Percentiles rank a stretch among this genome's conserved stretches.
Evolutionary conservation across 371 early-diverging fungal species (phyloP).

Genomic region (Rhizopus arrhizus): DNA sequence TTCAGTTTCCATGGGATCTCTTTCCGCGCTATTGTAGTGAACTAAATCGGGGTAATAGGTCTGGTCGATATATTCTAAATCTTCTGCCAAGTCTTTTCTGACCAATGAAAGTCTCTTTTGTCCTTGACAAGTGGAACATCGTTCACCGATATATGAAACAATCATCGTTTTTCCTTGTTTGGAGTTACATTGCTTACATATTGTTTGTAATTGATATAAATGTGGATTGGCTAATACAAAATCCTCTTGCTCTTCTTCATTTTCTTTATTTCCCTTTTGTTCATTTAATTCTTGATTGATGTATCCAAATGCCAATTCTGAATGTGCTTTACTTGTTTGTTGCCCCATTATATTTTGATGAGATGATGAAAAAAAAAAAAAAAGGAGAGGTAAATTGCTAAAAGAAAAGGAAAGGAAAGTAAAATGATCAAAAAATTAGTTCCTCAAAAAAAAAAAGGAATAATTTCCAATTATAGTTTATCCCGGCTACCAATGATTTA

Average conservation of each 20-base stretch:
- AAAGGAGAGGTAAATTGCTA: not conserved
- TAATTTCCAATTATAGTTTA: not conserved
- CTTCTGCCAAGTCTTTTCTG: constrained; percentile 27
- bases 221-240: constrained; percentile 31
- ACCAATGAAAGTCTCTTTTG: constrained; percentile 32
- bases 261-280: not conserved
- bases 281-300: constrained; percentile 14
- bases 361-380: not conserved
- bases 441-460: not conserved
- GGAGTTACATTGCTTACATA: constrained; percentile 20
- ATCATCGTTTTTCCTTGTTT: constrained; percentile 1
- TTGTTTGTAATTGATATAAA: constrained; percentile 25
- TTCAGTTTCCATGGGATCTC: constrained; percentile 26
- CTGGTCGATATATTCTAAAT: constrained; percentile 36
- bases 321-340: constrained; percentile 29
- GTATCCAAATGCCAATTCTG: constrained; percentile 32
- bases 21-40: constrained; percentile 17
- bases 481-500: not conserved
- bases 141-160: constrained; percentile 14
- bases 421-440: not conserved
- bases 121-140: constrained; percentile 23
- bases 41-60: constrained; percentile 33
- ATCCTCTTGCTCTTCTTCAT: constrained; percentile 14
- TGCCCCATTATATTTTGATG: constrained; percentile 23
- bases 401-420: not conserved